Percentiles rank a stretch among this genome's conserved stretches.
These are phyloP conservation scores for Trichosphaerium sp. DNA, from an alignment of 78 protist species.

Conservation along the genomic window DNA sequence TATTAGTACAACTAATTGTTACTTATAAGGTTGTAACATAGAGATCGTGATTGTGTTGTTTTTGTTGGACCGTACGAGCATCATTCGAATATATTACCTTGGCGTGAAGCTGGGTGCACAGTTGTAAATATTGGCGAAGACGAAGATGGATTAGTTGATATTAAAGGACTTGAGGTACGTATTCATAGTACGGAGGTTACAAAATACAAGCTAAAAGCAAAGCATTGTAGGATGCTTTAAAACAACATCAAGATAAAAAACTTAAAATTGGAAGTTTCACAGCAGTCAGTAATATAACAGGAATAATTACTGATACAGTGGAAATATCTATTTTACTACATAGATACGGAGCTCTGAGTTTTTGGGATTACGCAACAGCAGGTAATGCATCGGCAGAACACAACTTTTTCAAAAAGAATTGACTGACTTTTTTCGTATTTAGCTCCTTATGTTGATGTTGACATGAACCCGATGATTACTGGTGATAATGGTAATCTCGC, in stretches of 20 bases:
- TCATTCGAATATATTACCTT: conserved; percentile 86
- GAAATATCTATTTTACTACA: conserved; percentile 45
- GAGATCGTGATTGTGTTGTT: conserved; percentile 13
- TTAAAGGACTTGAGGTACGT: conserved; percentile 22
- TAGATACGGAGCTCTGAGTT: conserved; percentile 41
- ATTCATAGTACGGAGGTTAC: too few species aligned
- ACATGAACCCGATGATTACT: conserved; percentile 26
- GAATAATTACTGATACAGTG: conserved; percentile 48
- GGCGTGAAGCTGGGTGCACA: conserved; percentile 63
- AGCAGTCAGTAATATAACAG: conserved; percentile 84
- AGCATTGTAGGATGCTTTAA: neutral
- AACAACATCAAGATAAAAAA: neutral
- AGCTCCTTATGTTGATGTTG: conserved; percentile 64
- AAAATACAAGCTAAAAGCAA: too few species aligned
- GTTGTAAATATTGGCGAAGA: conserved; percentile 17
- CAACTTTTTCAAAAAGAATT: too few species aligned
- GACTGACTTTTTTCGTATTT: too few species aligned
- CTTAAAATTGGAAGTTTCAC: conserved; percentile 62
- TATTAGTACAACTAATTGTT: neutral
- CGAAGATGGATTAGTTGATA: conserved; percentile 15
- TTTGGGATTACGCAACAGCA: conserved; percentile 82
- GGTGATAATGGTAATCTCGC: neutral
- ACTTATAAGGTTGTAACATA: neutral
- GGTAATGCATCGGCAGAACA: too few species aligned
- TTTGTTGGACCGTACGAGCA: conserved; percentile 80